Percentiles rank a stretch among this genome's conserved stretches.
These are phyloP conservation scores for Polygonum maritimum DNA, from an alignment of 148 eudicot genomes.

Conservation along the genomic window DNA sequence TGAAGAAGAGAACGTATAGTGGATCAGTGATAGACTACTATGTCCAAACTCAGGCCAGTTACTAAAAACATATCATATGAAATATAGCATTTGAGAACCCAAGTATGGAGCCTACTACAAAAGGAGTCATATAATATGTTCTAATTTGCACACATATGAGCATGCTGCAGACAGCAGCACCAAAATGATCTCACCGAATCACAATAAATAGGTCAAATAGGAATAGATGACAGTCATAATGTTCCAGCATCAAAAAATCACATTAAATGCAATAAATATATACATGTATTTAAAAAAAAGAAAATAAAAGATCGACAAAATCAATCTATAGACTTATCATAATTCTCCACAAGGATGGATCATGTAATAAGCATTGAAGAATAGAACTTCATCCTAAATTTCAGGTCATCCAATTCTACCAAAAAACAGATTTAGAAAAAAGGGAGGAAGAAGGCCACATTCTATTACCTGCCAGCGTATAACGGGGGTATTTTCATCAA, in stretches of 20 bases:
- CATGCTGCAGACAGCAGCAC: neutral
- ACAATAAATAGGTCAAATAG: neutral
- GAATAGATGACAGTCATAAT: neutral
- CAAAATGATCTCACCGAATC: neutral
- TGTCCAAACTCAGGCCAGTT: too few species aligned
- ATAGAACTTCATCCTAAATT: neutral
- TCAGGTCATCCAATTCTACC: neutral
- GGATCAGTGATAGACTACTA: neutral
- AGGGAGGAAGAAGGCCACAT: neutral
- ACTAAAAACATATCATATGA: neutral
- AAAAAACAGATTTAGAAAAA: neutral
- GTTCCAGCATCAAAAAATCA: neutral
- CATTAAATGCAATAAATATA: neutral
- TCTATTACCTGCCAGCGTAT: constrained; percentile 91
- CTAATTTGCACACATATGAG: neutral
- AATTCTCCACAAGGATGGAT: neutral
- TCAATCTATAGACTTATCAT: neutral
- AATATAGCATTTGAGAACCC: neutral
- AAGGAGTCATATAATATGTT: neutral
- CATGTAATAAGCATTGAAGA: neutral
- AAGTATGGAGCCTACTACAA: neutral
- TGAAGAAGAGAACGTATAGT: neutral
- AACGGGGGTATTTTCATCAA: constrained; percentile 51
- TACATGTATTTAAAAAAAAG: neutral
- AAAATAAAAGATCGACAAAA: neutral